phyloP scores from a whole-genome alignment of 1,284 basidiomycete species.

The Cryptococcus maquisensis region DNA sequence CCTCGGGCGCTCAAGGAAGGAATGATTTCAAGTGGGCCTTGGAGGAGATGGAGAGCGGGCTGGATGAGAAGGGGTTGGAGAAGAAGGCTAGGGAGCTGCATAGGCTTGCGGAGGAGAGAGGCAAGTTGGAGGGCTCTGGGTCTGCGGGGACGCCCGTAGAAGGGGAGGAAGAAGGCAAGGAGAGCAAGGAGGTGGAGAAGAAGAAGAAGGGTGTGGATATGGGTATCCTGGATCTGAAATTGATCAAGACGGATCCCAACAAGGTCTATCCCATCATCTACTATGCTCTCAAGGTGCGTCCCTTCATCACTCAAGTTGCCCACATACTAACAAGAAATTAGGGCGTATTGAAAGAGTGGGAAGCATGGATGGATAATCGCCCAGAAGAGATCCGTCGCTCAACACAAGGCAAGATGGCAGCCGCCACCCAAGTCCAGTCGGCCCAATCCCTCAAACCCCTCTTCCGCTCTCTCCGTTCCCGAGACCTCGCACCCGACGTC shows the following conservation, averaged over 20 bases:
- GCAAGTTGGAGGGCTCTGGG: slow-evolving; percentile 5
- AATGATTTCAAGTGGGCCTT: slow-evolving; percentile 94
- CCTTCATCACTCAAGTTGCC: not conserved
- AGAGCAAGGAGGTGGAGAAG: slow-evolving; percentile 21
- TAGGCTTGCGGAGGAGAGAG: slow-evolving; percentile 22
- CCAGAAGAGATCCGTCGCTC: slow-evolving; percentile 74
- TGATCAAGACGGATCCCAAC: slow-evolving; percentile 89
- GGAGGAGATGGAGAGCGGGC: slow-evolving; percentile 74
- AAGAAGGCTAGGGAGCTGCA: slow-evolving; percentile 33
- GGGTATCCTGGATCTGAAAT: slow-evolving; percentile 66
- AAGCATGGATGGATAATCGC: slow-evolving; percentile 82
- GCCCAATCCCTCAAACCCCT: slow-evolving; percentile 95
- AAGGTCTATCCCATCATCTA: slow-evolving; percentile 97
- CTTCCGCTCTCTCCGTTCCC: slow-evolving; percentile 80
- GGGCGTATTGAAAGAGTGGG: slow-evolving; percentile 91
- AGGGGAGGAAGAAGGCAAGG: slow-evolving; percentile 5
- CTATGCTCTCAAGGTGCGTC: slow-evolving; percentile 74
- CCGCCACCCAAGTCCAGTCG: slow-evolving; percentile 91
- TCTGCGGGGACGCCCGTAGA: not conserved
- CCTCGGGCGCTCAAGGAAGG: slow-evolving; percentile 41
- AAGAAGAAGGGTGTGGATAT: slow-evolving; percentile 51
- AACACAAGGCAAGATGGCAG: slow-evolving; percentile 86
- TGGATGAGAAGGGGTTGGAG: slow-evolving; percentile 62
- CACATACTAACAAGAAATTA: slow-evolving; percentile 12
- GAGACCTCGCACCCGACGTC: slow-evolving; percentile 78